phyloP scores from a whole-genome alignment of 768 basidiomycete genomes.

The Rubroboletus satanas region DNA sequence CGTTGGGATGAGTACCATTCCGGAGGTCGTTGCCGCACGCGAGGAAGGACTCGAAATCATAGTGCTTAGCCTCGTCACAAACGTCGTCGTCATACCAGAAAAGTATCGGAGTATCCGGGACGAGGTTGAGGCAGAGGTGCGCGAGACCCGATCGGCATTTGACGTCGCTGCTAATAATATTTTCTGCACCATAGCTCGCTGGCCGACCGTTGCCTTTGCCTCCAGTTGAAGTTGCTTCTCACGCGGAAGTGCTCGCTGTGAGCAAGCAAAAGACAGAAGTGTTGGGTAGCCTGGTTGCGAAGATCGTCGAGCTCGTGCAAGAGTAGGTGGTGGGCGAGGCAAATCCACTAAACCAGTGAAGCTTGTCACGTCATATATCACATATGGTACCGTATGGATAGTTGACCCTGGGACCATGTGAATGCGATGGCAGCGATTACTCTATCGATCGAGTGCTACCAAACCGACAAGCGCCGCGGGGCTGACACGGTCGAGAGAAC shows the following conservation, averaged over 20 bases:
- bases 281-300: conserved; percentile 67
- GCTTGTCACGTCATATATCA: background rate
- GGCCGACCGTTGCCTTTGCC: conserved; percentile 48
- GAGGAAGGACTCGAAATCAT: conserved; percentile 73
- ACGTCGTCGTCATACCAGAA: conserved; percentile 73
- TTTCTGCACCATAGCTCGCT: conserved; percentile 44
- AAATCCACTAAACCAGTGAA: conserved; percentile 3
- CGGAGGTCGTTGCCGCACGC: conserved; percentile 78
- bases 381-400: background rate
- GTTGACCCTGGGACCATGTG: background rate
- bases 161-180: conserved; percentile 2
- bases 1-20: conserved; percentile 94
- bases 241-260: conserved; percentile 71
- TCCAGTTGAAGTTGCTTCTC: conserved; percentile 53
- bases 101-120: conserved; percentile 64
- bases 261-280: conserved; percentile 67
- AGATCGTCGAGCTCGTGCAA: conserved; percentile 48
- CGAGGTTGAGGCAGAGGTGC: conserved; percentile 75
- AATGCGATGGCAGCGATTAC: background rate
- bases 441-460: background rate
- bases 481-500: background rate
- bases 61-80: conserved; percentile 83
- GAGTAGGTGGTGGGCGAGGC: conserved; percentile 11
- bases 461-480: background rate
- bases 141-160: conserved; percentile 10